Evolutionary conservation across 768 basidiomycete species (phyloP), one percentile per base, ranked within the genome.

Genomic region (Pilatotrama ljubarskyi): DNA sequence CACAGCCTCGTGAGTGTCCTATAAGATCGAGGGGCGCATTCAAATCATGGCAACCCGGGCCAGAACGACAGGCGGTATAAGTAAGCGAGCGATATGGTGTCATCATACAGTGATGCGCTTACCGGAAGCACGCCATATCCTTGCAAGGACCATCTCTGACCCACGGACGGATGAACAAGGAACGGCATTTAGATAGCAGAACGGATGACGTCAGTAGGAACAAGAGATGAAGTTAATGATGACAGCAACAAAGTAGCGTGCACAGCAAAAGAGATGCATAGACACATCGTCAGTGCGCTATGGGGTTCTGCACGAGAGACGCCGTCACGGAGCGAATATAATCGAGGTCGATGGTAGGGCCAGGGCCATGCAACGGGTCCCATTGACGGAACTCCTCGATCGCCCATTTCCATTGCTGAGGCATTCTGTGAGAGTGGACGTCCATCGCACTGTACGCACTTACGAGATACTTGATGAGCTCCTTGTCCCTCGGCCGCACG

Each of bases 381-480:
- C 85, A 88, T 57, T 78, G 67, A 58, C 76, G 78, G 6, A 75
- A 72, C 53, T 85, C 82, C 32, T 77, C 73, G 35, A 77, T 75
- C 1, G 88, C 87, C 88, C 88, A 90, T 69, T 83, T 84, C 88
- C 88, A 91, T 59, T 78, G 82, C 88, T 91, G 59, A n/a, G 53
- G 24, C 15, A 5, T 8, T 29, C 13, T 15, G 13, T 10, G 47
- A 29, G 26, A 7, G 14, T 9, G 3, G 14, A 22, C 7, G 4
- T 2, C n/a, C 43, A 17, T 48, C 1, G 7, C 2, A 17, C 14
- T 32, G 13, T 18, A 14, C 5, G 18, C 9, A 32, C 84, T 62
- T 63, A 88, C 90, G 69, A 91, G 66, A 66, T 87, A 90, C 51
- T 80, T 79, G 37, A 84, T 72, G 24, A 92, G 76, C 58, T 89